Percentiles rank a stretch among this genome's conserved stretches.
phyloP scores from a whole-genome alignment of 306 rosid genomes.

The Coriaria nepalensis region DNA sequence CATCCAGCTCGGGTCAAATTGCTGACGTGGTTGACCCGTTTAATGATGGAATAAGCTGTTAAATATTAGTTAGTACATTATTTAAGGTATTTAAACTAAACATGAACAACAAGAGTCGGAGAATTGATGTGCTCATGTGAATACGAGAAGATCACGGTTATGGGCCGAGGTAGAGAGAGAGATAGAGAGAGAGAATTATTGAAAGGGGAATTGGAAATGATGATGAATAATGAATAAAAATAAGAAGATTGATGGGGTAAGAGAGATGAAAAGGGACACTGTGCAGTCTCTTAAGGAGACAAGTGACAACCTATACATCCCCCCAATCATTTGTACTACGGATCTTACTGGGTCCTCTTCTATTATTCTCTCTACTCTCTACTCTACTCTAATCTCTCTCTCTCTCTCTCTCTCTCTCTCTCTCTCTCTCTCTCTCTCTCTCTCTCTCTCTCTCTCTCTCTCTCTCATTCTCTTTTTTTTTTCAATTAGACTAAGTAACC shows the following conservation, averaged over 20 bases:
- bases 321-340: conserved; percentile 3
- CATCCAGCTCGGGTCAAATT: too few species aligned
- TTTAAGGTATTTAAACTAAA: too few species aligned
- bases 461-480: background rate
- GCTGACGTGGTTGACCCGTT: too few species aligned
- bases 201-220: background rate
- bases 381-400: conserved; percentile 32
- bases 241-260: background rate
- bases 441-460: background rate
- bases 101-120: too few species aligned
- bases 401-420: too few species aligned
- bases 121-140: background rate
- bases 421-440: background rate
- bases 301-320: background rate
- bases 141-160: background rate
- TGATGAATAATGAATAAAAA: background rate
- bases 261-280: background rate
- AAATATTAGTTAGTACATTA: too few species aligned
- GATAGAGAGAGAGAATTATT: background rate
- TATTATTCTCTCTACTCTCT: background rate
- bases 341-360: background rate
- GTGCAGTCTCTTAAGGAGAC: background rate
- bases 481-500: too few species aligned
- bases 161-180: background rate
- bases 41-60: too few species aligned